Evolutionary conservation across 805 yeast genomes (phyloP).

Genomic region (Myxozyma vanderwaltii): DNA sequence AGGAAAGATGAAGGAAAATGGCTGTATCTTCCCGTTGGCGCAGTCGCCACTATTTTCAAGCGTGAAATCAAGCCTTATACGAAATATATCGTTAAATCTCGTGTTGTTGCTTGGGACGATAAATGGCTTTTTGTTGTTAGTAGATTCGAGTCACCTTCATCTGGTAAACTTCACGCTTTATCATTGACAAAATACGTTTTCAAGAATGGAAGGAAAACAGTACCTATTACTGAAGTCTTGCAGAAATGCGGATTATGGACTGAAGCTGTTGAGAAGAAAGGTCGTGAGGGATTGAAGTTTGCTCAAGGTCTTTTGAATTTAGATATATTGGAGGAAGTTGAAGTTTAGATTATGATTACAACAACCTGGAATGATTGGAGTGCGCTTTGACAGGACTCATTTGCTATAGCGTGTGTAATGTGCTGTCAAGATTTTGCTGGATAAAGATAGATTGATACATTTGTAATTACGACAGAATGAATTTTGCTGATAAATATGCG

Average conservation of each 20-base stretch:
- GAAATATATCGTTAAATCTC: conserved; percentile 55
- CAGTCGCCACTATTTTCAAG: conserved; percentile 65
- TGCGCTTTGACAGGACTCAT: no score
- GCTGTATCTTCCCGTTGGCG: conserved; percentile 78
- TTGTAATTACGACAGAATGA: no score
- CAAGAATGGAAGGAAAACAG: conserved; percentile 75
- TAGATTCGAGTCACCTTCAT: conserved; percentile 52
- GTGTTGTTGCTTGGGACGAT: conserved; percentile 78
- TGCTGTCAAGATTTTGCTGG: no score
- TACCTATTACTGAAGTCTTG: conserved; percentile 58
- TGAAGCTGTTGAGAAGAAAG: conserved; percentile 50
- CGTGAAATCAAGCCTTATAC: conserved; percentile 73
- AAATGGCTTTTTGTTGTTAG: conserved; percentile 81
- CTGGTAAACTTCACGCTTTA: conserved; percentile 52
- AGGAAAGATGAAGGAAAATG: conserved; percentile 44
- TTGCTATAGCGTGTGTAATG: no score
- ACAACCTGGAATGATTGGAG: neutral
- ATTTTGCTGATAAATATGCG: no score
- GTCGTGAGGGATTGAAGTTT: conserved; percentile 35
- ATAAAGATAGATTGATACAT: no score
- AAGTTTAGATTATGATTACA: neutral
- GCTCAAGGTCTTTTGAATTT: conserved; percentile 37
- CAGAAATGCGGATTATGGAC: conserved; percentile 54
- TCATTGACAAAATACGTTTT: conserved; percentile 79
- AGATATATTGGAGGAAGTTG: conserved; percentile 33